Conservation (phyloP, 257 asterid species). For the Jaltomata sinuosa region DNA sequence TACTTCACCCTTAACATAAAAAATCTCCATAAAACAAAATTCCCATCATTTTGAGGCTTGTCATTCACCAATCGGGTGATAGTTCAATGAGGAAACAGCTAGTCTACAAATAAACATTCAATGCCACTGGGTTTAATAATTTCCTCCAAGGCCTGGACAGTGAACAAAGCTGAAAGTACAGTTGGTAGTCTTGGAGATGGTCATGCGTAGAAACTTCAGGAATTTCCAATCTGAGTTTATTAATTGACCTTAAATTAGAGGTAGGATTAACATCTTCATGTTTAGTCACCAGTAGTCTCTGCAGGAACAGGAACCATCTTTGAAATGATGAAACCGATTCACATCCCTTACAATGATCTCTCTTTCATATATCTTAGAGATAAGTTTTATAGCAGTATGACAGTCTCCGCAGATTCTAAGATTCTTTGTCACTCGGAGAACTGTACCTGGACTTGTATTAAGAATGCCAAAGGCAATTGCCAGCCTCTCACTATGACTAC, state of each 20-base stretch:
- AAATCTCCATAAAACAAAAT: background rate
- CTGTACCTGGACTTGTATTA: conserved; percentile 33
- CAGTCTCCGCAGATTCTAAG: conserved; percentile 81
- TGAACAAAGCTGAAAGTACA: background rate
- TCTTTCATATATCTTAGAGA: conserved; percentile 47
- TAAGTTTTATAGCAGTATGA: conserved; percentile 52
- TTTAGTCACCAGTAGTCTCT: conserved; percentile 61
- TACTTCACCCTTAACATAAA: background rate
- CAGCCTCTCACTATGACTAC: conserved; percentile 59
- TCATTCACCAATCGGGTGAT: background rate
- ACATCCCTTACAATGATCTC: conserved; percentile 79
- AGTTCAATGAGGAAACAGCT: background rate
- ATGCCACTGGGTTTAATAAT: background rate
- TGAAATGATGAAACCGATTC: conserved; percentile 68
- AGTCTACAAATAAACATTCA: background rate
- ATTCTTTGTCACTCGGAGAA: conserved; percentile 63
- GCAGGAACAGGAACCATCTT: conserved; percentile 60
- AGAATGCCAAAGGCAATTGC: conserved; percentile 63
- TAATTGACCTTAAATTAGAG: background rate
- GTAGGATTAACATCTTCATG: background rate
- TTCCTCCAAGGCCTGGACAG: background rate
- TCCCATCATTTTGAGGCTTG: background rate
- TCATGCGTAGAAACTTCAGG: background rate
- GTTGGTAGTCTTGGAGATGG: background rate
- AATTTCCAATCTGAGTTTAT: background rate